A percentile compares a stretch with the other conserved stretches of the same genome.
Conservation (phyloP, 805 yeast genomes). For the Ogataea nitratoaversa region DNA sequence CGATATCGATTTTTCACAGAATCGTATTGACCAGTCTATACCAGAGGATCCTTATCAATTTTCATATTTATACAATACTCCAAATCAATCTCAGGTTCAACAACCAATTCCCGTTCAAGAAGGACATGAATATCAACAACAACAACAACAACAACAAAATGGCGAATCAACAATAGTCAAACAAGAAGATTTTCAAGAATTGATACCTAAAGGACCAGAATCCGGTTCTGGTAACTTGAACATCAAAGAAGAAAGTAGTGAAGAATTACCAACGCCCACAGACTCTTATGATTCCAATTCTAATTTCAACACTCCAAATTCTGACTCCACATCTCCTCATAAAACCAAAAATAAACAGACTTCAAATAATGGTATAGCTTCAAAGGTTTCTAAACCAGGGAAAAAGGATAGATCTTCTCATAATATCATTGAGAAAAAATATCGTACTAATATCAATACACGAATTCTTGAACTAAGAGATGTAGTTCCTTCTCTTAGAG, state of each 20-base stretch:
- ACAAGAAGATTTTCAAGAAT: too few species aligned
- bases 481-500: constrained; percentile 73
- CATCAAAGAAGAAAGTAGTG: not conserved
- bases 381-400: constrained; percentile 36
- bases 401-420: constrained; percentile 59
- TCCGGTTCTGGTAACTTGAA: too few species aligned
- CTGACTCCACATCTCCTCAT: constrained; percentile 3
- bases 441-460: constrained; percentile 71
- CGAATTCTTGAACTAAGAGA: constrained; percentile 66
- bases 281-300: constrained; percentile 10
- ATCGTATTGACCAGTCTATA: too few species aligned
- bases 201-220: too few species aligned
- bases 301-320: constrained; percentile 11
- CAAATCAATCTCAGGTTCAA: not conserved
- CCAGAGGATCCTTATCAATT: too few species aligned
- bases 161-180: too few species aligned
- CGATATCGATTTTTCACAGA: constrained; percentile 1
- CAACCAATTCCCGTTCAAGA: too few species aligned
- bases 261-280: constrained; percentile 13
- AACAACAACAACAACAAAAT: constrained; percentile 1
- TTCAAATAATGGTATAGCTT: too few species aligned
- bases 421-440: constrained; percentile 77
- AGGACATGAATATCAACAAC: constrained; percentile 1
- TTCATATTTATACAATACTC: not conserved
- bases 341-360: too few species aligned